phyloP scores from a whole-genome alignment of 192 early-diverging fungal species.

The Lobosporangium transversale region DNA sequence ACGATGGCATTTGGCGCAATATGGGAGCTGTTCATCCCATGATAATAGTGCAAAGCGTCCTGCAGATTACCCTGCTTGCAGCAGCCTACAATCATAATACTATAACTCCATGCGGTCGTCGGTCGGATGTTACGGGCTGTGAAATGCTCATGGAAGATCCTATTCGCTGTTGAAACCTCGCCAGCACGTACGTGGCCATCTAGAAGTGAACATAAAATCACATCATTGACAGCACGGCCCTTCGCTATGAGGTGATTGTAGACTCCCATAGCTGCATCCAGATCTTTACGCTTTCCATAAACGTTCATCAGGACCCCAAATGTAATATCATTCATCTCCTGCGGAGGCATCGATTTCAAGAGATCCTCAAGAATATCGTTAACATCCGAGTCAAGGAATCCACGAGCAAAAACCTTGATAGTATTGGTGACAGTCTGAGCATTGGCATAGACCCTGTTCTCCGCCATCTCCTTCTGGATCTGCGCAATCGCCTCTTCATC shows the following conservation, averaged over 20 bases:
- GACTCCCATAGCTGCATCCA: conserved; percentile 26
- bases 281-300: conserved; percentile 44
- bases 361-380: conserved; percentile 20
- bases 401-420: conserved; percentile 39
- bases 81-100: conserved; percentile 42
- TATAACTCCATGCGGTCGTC: conserved; percentile 26
- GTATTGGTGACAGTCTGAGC: conserved; percentile 42
- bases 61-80: conserved; percentile 21
- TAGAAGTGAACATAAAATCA: conserved; percentile 34
- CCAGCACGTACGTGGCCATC: conserved; percentile 33
- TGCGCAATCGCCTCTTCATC: conserved; percentile 39
- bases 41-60: conserved; percentile 40
- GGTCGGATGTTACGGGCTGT: conserved; percentile 15
- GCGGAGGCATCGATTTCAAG: conserved; percentile 20
- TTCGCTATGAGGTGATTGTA: conserved; percentile 32
- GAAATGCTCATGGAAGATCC: conserved; percentile 45
- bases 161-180: conserved; percentile 21
- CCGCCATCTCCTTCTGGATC: conserved; percentile 39
- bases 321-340: conserved; percentile 41
- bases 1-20: conserved; percentile 26
- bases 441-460: conserved; percentile 32
- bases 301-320: conserved; percentile 49
- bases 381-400: conserved; percentile 18
- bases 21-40: conserved; percentile 30
- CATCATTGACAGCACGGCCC: conserved; percentile 22